Evolutionary conservation across 495 filamentous ascomycete species (phyloP), one percentile per base, ranked within the genome.

Genomic region (Penicillium herquei): DNA sequence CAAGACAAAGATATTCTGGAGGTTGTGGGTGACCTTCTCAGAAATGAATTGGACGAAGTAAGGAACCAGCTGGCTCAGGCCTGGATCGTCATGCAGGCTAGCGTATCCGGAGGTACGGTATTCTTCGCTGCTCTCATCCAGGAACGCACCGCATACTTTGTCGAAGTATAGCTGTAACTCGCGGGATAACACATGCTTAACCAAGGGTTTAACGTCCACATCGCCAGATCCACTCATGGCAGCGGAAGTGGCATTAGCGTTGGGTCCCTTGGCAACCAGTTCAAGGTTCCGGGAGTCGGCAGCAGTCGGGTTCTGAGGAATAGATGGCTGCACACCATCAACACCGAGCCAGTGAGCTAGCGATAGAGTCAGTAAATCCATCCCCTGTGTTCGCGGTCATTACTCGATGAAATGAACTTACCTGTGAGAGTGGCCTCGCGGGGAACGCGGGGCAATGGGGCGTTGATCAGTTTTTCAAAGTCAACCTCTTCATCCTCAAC

Each of bases 401-500:
- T 37, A 31, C n/a, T 9, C 6, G 12, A 26, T 1, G 14, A 6
- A 39, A 39, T 31, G 30, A 14, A 66, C 78, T 62, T 72, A 95
- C 91, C 86, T 8, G 94, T 98, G 64, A 96, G 91, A 26, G 85
- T 87, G 37, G 93, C 86, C 65, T 98, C 94, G n/a, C 91, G 76
- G 6, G 94, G 95, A 11, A 98, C 91, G 64, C 92, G 97, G 7
- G 94, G 94, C 53, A 98, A 73, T 6, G 94, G 90, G 39, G 89
- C 89, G 75, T 98, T 98, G 68, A 98, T 98, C 59, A 98, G 73
- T 74, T 97, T 97, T 74, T 98, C 94, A 66, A 98, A 97, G 67
- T 98, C 94, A 31, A 97, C 87, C 76, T 98, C 94, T 64, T 98
- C 94, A 72, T 98, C 94, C 67, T 98, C 95, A 31, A 98, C 88